Percentiles rank a stretch among this genome's conserved stretches.
These are phyloP conservation scores for Delonix regia DNA, from an alignment of 306 rosid genomes.

Conservation along the genomic window DNA sequence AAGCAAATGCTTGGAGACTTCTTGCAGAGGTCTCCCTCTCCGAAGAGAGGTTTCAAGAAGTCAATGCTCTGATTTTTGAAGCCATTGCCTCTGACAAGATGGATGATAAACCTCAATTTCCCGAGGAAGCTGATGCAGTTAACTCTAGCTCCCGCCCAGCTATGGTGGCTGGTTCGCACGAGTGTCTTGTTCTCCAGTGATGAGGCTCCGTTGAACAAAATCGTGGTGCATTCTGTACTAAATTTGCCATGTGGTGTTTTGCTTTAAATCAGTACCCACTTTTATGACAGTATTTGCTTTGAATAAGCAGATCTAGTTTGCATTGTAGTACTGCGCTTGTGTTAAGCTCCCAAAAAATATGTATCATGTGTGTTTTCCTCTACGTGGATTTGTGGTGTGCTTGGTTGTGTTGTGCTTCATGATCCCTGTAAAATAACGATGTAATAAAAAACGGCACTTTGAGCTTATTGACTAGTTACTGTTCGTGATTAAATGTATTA, in stretches of 20 bases:
- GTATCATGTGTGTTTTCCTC: not conserved
- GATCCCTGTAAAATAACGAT: constrained; percentile 11
- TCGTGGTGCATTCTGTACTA: constrained; percentile 31
- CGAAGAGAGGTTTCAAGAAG: constrained; percentile 86
- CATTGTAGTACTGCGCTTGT: constrained; percentile 7
- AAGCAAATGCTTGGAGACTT: constrained; percentile 91
- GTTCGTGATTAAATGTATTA: constrained; percentile 8
- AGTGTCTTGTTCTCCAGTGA: constrained; percentile 75
- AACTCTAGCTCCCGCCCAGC: constrained; percentile 42
- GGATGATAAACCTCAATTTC: constrained; percentile 20
- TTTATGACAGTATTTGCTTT: constrained; percentile 37
- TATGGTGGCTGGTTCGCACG: constrained; percentile 58
- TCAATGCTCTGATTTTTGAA: constrained; percentile 70
- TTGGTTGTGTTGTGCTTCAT: not conserved
- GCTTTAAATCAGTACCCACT: constrained; percentile 38
- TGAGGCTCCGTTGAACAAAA: constrained; percentile 22
- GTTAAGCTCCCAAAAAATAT: not conserved
- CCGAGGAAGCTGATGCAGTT: constrained; percentile 35
- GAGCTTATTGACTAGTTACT: constrained; percentile 7
- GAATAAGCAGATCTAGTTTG: constrained; percentile 23
- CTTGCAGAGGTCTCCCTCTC: constrained; percentile 96
- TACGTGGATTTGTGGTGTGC: constrained; percentile 7
- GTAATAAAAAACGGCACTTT: constrained; percentile 31
- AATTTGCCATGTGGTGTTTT: constrained; percentile 38
- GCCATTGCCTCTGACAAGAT: constrained; percentile 50